A percentile compares a stretch with the other conserved stretches of the same genome.
phyloP scores from a whole-genome alignment of 1,284 basidiomycete species.

The Cryptococcus sp. region DNA sequence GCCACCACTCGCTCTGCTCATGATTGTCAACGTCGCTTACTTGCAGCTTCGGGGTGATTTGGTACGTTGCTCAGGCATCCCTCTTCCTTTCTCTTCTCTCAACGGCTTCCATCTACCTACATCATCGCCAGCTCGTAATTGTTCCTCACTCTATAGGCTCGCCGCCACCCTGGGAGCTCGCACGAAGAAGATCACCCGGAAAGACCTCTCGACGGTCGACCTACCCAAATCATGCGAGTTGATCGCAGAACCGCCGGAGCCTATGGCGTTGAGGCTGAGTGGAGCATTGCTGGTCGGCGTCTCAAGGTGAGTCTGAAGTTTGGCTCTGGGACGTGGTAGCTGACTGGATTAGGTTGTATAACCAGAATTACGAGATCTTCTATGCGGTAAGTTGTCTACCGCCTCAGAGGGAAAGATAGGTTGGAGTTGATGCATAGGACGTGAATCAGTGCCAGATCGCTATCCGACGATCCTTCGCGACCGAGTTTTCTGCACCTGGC shows the following conservation, averaged over 20 bases:
- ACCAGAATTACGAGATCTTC: conserved; percentile 34
- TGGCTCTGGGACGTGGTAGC: too few species aligned
- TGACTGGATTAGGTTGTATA: conserved; percentile 8
- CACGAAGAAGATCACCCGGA: conserved; percentile 70
- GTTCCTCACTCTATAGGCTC: too few species aligned
- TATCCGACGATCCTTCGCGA: conserved; percentile 24
- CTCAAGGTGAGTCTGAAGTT: conserved; percentile 56
- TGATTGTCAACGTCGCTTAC: not conserved
- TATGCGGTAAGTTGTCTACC: conserved; percentile 23
- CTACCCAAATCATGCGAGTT: conserved; percentile 70
- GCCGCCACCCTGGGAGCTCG: conserved; percentile 80
- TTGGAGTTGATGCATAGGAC: conserved; percentile 11
- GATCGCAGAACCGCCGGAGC: conserved; percentile 73
- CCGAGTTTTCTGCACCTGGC: conserved; percentile 9
- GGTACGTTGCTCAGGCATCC: conserved; percentile 24
- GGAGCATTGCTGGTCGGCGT: conserved; percentile 82
- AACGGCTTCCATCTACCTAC: not conserved
- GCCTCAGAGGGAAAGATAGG: not conserved
- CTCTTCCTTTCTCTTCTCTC: not conserved
- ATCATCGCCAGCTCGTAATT: not conserved
- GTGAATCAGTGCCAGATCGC: conserved; percentile 28
- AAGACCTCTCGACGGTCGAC: conserved; percentile 71
- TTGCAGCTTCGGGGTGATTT: conserved; percentile 37
- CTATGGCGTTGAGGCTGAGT: conserved; percentile 73
- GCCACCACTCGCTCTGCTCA: too few species aligned